Evolutionary conservation across 257 asterid genomes (phyloP), one percentile per base, ranked within the genome.

Genomic region (Solanum gracilifrons): DNA sequence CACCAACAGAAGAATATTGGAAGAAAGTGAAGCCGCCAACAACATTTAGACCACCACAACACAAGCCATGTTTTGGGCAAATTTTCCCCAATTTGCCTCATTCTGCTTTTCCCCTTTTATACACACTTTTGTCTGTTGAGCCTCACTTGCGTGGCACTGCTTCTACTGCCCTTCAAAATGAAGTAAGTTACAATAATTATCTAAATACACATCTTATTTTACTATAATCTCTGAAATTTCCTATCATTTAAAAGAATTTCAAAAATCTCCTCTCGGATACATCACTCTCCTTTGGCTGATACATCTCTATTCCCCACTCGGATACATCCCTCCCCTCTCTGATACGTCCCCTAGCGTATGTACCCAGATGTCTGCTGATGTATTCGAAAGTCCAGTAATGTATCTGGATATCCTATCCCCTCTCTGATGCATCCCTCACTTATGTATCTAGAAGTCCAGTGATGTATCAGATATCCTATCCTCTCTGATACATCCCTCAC

Each of bases 1-100:
- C 98, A 60, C 98, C 98, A 10, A 64, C 95, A 5, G 98, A 95
- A 85, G 95, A 93, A 3, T 95, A 94, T 55, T 95, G 98, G 98
- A 92, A 92, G 89, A 95, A 90, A 86, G 90, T 93, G 88, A 95
- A 93, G 92, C 94, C 95, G 36, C 92, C 97, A 2, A 92, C 98
- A 10, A 94, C 95, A 2, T 95, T 95, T 88, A 90, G 97, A 35
- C 98, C 98, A 4, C 92, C 95, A 27, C 92, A 90, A 13, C 92
- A 94, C 58, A 93, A 92, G 83, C 89, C 97, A 3, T 90, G 90
- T 87, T 93, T 95, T 62, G 87, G 80, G 85, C 95, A 93, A 88
- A 76, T 91, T 13, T 91, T 92, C 82, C 95, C 97, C 1, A 64
- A 29, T 84, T 85, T 95, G 80, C 98, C 98, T 10, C 89, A 88